phyloP scores from a whole-genome alignment of 1,284 basidiomycete genomes.

The Sutorius eximius region DNA sequence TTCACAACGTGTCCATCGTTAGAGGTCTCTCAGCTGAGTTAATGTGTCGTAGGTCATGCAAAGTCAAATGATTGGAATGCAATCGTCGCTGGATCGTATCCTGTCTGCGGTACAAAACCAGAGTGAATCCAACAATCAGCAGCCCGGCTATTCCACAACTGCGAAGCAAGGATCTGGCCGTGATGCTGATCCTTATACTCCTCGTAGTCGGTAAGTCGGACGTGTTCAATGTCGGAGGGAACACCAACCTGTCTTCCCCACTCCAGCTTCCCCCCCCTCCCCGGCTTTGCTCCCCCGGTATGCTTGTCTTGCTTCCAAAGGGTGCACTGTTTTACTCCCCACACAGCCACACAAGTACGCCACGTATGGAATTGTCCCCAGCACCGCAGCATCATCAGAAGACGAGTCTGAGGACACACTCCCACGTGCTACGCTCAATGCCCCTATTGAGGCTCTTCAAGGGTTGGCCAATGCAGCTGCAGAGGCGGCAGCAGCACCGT shows the following conservation, averaged over 20 bases:
- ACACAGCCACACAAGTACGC: conserved; percentile 83
- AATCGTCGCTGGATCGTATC: conserved; percentile 80
- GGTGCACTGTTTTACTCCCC: background rate
- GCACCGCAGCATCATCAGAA: conserved; percentile 79
- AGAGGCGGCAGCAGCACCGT: conserved; percentile 80
- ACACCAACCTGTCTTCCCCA: conserved; percentile 7
- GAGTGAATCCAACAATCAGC: conserved; percentile 37
- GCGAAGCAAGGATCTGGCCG: conserved; percentile 22
- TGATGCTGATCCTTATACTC: conserved; percentile 22
- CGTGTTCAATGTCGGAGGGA: conserved; percentile 4
- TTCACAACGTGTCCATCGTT: conserved; percentile 5
- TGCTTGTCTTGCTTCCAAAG: conserved; percentile 27
- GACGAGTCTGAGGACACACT: conserved; percentile 87
- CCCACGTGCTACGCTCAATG: conserved; percentile 77
- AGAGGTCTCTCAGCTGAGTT: conserved; percentile 50
- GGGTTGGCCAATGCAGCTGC: conserved; percentile 91
- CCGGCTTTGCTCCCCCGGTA: conserved; percentile 88
- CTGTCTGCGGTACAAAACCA: conserved; percentile 64
- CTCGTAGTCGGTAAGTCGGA: conserved; percentile 40
- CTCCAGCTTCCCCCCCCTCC: conserved; percentile 72
- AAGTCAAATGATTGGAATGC: conserved; percentile 89
- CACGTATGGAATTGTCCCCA: conserved; percentile 84
- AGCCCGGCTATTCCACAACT: conserved; percentile 28
- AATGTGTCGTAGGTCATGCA: conserved; percentile 63
- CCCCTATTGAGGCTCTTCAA: conserved; percentile 91